Evolutionary conservation across 768 basidiomycete species (phyloP).

Genomic region (Lentinula sp.): DNA sequence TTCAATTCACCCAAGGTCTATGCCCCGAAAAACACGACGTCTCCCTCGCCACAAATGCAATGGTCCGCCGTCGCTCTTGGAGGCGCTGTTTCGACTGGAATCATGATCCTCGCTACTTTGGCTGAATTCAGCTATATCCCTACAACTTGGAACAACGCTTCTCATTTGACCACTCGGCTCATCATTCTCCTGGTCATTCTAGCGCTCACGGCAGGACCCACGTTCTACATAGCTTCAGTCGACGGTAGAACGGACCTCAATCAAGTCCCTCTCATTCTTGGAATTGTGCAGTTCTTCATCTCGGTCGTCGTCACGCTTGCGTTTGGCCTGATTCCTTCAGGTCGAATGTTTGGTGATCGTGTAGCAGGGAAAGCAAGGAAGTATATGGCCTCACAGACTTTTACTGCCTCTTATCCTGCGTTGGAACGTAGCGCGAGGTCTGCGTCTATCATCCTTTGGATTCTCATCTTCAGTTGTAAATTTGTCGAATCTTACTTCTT

Average conservation of each 20-base stretch:
- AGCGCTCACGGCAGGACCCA: constrained; percentile 88
- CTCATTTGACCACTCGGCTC: constrained; percentile 90
- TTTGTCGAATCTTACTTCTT: constrained; percentile 98
- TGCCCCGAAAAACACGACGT: constrained; percentile 56
- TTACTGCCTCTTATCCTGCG: constrained; percentile 93
- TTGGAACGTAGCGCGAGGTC: constrained; percentile 67
- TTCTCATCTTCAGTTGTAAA: constrained; percentile 95
- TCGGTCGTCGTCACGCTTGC: constrained; percentile 76
- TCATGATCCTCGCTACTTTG: constrained; percentile 91
- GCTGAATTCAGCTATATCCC: constrained; percentile 97
- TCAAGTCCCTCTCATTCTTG: constrained; percentile 83
- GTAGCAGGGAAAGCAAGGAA: constrained; percentile 97
- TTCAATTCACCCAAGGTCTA: constrained; percentile 95
- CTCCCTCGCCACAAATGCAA: constrained; percentile 81
- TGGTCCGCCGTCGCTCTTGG: constrained; percentile 97
- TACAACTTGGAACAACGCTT: constrained; percentile 98
- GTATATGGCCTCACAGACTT: constrained; percentile 98
- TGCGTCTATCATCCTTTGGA: constrained; percentile 85
- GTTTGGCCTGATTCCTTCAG: constrained; percentile 89
- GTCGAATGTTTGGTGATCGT: constrained; percentile 97
- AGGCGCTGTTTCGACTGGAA: constrained; percentile 85
- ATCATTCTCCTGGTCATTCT: constrained; percentile 89
- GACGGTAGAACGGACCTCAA: constrained; percentile 55
- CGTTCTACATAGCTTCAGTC: constrained; percentile 86
- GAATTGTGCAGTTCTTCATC: constrained; percentile 90